Conservation (phyloP, 306 rosid genomes). For the Quercus rubra region DNA sequence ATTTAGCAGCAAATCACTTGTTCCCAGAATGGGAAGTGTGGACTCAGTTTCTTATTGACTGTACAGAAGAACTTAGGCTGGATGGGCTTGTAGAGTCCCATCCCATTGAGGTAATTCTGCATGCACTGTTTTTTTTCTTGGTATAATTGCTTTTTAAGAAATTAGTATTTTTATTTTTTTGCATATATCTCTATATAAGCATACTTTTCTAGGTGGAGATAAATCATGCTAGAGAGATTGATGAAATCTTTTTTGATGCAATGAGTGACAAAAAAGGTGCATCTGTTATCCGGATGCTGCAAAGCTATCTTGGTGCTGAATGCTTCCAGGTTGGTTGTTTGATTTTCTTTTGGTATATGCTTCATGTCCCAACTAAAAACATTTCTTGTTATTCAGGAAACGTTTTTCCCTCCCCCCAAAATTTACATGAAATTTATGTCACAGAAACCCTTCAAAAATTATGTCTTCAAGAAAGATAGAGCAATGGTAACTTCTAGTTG, state of each 20-base stretch:
- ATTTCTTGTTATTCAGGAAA: background rate
- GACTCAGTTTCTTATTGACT: slow-evolving; percentile 87
- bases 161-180: slow-evolving; percentile 1
- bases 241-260: slow-evolving; percentile 85
- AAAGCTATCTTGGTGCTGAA: slow-evolving; percentile 90
- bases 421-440: background rate
- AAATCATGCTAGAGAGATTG: slow-evolving; percentile 83
- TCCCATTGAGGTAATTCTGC: slow-evolving; percentile 77
- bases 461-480: background rate
- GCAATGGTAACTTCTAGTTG: background rate
- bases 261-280: slow-evolving; percentile 93
- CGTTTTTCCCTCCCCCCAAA: background rate
- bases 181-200: background rate
- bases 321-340: slow-evolving; percentile 70
- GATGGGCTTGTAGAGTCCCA: slow-evolving; percentile 94
- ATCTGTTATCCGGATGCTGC: slow-evolving; percentile 89
- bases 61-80: slow-evolving; percentile 65
- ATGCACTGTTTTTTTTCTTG: background rate
- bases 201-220: slow-evolving; percentile 69
- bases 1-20: slow-evolving; percentile 77
- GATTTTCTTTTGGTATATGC: slow-evolving; percentile 4
- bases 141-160: slow-evolving; percentile 3
- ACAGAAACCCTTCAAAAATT: background rate
- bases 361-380: background rate
- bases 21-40: slow-evolving; percentile 95